These are phyloP conservation scores for Venturia nashicola DNA, from an alignment of 2,329 filamentous ascomycete genomes.

Conservation along the genomic window DNA sequence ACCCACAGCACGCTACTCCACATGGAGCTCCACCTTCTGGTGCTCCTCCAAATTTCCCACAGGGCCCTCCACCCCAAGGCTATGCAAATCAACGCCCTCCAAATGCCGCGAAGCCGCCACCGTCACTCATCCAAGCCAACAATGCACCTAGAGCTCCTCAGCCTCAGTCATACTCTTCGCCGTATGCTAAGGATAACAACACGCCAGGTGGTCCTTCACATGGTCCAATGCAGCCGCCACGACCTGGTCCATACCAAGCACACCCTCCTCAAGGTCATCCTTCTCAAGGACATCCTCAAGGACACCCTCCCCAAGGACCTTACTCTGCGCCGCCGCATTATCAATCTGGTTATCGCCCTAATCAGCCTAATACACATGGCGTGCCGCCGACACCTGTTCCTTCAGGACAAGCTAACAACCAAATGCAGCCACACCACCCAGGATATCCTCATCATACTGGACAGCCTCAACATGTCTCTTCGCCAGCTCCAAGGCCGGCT, in stretches of 20 bases:
- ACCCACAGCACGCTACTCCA: neutral
- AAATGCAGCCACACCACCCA: neutral
- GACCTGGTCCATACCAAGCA: neutral
- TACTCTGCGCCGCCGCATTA: neutral
- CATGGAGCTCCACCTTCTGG: neutral
- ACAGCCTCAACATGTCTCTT: neutral
- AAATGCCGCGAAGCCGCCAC: neutral
- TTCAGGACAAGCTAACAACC: neutral
- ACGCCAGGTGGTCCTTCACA: neutral
- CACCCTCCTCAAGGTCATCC: neutral
- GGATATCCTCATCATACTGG: neutral
- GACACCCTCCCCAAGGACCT: neutral
- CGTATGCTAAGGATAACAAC: constrained; percentile 6
- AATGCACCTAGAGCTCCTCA: neutral
- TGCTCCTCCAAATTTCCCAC: neutral
- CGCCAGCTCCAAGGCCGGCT: neutral
- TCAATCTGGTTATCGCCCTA: neutral
- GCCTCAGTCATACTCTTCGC: constrained; percentile 6
- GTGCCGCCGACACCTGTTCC: neutral
- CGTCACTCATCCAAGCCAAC: neutral
- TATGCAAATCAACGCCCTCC: neutral
- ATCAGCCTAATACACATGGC: neutral
- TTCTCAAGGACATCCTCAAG: neutral
- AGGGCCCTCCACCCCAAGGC: neutral
- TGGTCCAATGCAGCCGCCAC: neutral